Evolutionary conservation across 2,329 filamentous ascomycete genomes (phyloP), one percentile per base, ranked within the genome.

Genomic region (Mycosphaerella sp.): DNA sequence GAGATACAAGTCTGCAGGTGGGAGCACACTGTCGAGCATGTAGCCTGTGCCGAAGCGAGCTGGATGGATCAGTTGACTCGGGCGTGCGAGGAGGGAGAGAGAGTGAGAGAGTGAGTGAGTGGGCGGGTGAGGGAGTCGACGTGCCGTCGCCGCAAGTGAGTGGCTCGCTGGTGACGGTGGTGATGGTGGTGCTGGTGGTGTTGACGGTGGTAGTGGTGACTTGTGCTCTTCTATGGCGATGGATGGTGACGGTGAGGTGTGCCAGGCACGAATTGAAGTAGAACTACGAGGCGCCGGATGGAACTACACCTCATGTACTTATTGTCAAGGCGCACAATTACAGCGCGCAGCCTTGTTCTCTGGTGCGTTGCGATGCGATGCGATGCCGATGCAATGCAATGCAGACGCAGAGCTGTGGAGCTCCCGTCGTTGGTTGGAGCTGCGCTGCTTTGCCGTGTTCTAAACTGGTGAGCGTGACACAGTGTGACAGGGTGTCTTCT

Each of bases 1-100:
- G 54, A 47, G 32, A 28, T 35, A 51, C 46, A 41, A 49, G 46
- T 49, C 28, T 35, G 17, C 9, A 39, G 36, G 41, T n/a, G 18
- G 16, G 9, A 27, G 41, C 18, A 17, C 17, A 21, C 21, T 21
- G 14, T 27, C 7, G 27, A 34, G 41, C 41, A 44, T 44, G 30
- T 32, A 43, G 25, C 16, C n/a, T 34, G 10, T n/a, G 30, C 6
- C 30, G 30, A 34, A 34, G 30, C 30, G 6, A 34, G 30, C 30
- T 34, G 10, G 13, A 34, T 10, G 13, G 30, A 34, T 34, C 6
- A 34, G 6, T 8, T 25, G 21, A 25, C 4, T 5, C 21, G 21
- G 21, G 21, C 21, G n/a, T n/a, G n/a, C n/a, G n/a, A n/a, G n/a
- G n/a, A n/a, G n/a, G n/a, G n/a, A n/a, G n/a, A n/a, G n/a, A n/a